phyloP scores from a whole-genome alignment of 2,329 filamentous ascomycete genomes.

The Macrophomina phaseolina region DNA sequence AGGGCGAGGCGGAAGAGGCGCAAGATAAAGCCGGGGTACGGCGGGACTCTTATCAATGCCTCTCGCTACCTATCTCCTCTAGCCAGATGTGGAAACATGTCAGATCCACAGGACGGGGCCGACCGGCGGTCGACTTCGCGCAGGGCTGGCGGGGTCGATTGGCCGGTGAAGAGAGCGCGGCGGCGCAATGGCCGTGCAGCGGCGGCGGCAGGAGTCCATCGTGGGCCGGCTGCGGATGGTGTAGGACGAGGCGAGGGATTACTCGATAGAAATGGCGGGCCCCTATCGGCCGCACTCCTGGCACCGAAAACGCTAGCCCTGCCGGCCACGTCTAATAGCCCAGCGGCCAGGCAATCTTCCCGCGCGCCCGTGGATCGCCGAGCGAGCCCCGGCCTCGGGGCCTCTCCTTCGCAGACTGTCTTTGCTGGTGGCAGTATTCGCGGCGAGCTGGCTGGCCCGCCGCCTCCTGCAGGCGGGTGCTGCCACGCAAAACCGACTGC shows the following conservation, averaged over 20 bases:
- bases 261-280: slow-evolving; percentile 26
- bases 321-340: slow-evolving; percentile 9
- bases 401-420: neutral
- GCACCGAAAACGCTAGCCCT: neutral
- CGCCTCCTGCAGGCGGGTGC: neutral
- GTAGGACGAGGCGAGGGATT: slow-evolving; percentile 17
- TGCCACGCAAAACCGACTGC: neutral
- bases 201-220: slow-evolving; percentile 9
- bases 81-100: slow-evolving; percentile 22
- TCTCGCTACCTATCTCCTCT: slow-evolving; percentile 1
- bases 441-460: neutral
- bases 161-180: neutral
- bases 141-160: neutral
- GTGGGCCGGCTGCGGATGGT: slow-evolving; percentile 12
- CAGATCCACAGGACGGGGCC: slow-evolving; percentile 21
- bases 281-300: slow-evolving; percentile 14
- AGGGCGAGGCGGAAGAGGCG: slow-evolving; percentile 1
- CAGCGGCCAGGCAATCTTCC: slow-evolving; percentile 19
- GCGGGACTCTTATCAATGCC: slow-evolving; percentile 22
- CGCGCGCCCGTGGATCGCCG: neutral
- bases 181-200: slow-evolving; percentile 17
- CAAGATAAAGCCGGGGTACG: slow-evolving; percentile 19
- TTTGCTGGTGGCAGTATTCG: neutral
- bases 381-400: neutral
- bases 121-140: slow-evolving; percentile 22